Evolutionary conservation across 306 rosid genomes (phyloP).

Genomic region (Prunus dulcis): DNA sequence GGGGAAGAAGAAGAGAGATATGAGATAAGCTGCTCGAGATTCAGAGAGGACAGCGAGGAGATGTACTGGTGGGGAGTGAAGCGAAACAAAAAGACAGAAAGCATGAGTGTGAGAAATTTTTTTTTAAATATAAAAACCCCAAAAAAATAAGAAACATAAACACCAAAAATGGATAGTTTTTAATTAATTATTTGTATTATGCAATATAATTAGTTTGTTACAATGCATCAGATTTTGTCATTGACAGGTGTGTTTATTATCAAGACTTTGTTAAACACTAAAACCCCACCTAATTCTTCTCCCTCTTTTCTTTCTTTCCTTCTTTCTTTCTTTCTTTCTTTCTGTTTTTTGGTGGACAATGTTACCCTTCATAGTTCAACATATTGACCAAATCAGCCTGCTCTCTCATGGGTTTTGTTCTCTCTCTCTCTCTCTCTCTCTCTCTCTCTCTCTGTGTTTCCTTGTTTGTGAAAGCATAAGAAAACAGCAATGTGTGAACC

Average conservation of each 20-base stretch:
- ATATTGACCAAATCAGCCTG: neutral
- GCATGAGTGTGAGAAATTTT: conserved; percentile 8
- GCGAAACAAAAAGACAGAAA: conserved; percentile 37
- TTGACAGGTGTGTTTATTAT: conserved; percentile 8
- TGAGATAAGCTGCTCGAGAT: conserved; percentile 31
- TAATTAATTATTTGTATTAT: neutral
- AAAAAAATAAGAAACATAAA: neutral
- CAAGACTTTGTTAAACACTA: neutral
- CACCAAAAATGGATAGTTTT: conserved; percentile 4
- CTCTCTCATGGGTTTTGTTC: no score
- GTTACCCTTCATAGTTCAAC: neutral
- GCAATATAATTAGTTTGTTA: neutral
- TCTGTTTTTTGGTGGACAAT: neutral
- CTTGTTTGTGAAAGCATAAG: neutral
- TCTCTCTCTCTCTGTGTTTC: neutral
- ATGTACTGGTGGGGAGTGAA: conserved; percentile 34
- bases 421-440: neutral
- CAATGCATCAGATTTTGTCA: neutral
- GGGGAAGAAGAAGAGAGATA: neutral
- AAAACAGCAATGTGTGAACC: neutral
- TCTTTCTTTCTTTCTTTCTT: neutral
- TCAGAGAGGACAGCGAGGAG: conserved; percentile 26
- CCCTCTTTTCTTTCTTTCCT: neutral
- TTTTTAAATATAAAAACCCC: neutral
- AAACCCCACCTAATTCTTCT: neutral